Evolutionary conservation across 2,329 filamentous ascomycete genomes (phyloP).

Genomic region (Paramyrothecium sp.): DNA sequence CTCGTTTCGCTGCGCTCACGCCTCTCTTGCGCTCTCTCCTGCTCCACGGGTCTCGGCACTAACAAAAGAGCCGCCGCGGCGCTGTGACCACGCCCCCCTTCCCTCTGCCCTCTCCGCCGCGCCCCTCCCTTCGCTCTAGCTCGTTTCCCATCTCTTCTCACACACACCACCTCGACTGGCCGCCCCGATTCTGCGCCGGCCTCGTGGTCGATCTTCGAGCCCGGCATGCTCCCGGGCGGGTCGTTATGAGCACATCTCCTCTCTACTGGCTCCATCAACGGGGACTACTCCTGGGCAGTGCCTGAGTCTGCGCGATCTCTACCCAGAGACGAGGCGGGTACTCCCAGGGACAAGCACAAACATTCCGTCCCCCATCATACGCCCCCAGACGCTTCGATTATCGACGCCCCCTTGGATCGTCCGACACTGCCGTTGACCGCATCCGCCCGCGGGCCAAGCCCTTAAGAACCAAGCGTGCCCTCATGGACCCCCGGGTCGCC

Average conservation of each 20-base stretch:
- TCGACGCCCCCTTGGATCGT: conserved; percentile 10
- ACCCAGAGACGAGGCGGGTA: not conserved
- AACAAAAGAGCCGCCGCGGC: conserved; percentile 26
- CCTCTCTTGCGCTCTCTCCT: not conserved
- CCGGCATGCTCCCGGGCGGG: conserved; percentile 29
- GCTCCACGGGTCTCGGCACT: not conserved
- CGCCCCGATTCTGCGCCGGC: not conserved
- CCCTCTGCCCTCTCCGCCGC: not conserved
- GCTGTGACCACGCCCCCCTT: conserved; percentile 16
- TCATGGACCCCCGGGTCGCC: conserved; percentile 31
- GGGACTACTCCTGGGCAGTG: conserved; percentile 25
- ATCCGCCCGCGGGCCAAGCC: conserved; percentile 1
- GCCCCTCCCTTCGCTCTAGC: conserved; percentile 13
- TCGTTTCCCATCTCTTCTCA: not conserved
- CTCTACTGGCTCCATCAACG: conserved; percentile 27
- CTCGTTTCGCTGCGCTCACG: not conserved
- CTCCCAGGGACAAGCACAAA: not conserved
- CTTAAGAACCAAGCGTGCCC: conserved; percentile 21
- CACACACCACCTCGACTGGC: not conserved
- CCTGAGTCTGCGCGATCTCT: not conserved
- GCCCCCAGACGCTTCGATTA: conserved; percentile 19
- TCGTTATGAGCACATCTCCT: conserved; percentile 33
- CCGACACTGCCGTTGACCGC: conserved; percentile 9
- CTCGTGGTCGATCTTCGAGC: conserved; percentile 5
- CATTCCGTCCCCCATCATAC: conserved; percentile 12